Evolutionary conservation across 2,329 filamentous ascomycete species (phyloP).

Genomic region (Cercospora sojina): DNA sequence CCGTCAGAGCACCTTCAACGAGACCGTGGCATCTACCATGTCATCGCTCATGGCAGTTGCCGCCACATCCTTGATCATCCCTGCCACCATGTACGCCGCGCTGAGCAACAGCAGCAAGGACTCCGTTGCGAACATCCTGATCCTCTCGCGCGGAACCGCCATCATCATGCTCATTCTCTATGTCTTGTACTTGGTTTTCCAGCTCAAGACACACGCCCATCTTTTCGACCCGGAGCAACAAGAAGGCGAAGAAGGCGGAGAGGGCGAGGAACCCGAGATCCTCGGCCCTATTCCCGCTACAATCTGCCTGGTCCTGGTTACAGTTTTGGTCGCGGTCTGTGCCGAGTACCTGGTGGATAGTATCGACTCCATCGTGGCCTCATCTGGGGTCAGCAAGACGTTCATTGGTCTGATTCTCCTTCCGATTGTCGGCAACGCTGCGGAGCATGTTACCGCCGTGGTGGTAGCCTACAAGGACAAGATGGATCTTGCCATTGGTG

Average conservation of each 20-base stretch:
- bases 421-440: constrained; percentile 58
- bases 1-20: constrained; percentile 60
- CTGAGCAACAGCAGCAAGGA: constrained; percentile 42
- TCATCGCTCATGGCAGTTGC: constrained; percentile 60
- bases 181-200: constrained; percentile 56
- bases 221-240: constrained; percentile 48
- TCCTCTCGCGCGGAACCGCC: constrained; percentile 55
- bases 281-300: constrained; percentile 48
- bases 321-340: constrained; percentile 51
- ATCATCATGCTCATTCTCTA: constrained; percentile 56
- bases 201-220: constrained; percentile 51
- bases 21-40: constrained; percentile 76
- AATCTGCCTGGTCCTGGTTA: constrained; percentile 50
- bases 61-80: constrained; percentile 54
- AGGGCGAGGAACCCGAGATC: constrained; percentile 42
- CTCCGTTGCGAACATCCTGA: constrained; percentile 47
- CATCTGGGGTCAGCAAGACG: constrained; percentile 54
- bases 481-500: constrained; percentile 58
- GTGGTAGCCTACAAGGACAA: constrained; percentile 58
- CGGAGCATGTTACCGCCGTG: constrained; percentile 56
- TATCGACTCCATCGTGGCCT: constrained; percentile 55
- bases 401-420: constrained; percentile 59
- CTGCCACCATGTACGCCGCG: constrained; percentile 53
- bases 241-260: constrained; percentile 33
- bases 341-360: constrained; percentile 56